Conservation (phyloP, 2,329 filamentous ascomycete genomes). For the Penicillium oxalicum region DNA sequence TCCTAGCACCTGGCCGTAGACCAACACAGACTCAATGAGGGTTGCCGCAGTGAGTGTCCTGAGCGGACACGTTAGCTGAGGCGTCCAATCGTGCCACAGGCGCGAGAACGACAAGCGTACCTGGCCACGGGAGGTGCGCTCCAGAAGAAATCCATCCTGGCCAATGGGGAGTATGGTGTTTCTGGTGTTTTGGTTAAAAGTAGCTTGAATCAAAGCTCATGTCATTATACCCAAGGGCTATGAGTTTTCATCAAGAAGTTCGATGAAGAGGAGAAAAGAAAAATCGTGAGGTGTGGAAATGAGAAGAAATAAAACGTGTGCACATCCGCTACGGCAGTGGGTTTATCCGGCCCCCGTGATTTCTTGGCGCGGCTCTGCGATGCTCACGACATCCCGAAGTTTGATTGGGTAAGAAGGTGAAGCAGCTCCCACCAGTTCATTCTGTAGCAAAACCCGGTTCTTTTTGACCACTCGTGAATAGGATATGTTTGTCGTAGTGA, state of each 20-base stretch:
- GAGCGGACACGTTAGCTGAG: slow-evolving; percentile 26
- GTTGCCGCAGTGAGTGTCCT: slow-evolving; percentile 64
- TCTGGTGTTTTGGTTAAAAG: slow-evolving; percentile 5
- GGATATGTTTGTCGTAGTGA: no score
- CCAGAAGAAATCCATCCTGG: slow-evolving; percentile 57
- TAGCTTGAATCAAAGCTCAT: background rate
- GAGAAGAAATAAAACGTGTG: slow-evolving; percentile 15
- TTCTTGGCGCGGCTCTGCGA: slow-evolving; percentile 9
- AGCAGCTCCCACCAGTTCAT: no score
- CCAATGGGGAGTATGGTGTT: slow-evolving; percentile 1
- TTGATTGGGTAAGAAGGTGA: no score
- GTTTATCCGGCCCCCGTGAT: slow-evolving; percentile 17
- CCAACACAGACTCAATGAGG: slow-evolving; percentile 56
- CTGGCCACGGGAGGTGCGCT: slow-evolving; percentile 60
- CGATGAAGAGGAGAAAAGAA: no score
- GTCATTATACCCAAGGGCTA: slow-evolving; percentile 10
- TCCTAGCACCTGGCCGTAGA: slow-evolving; percentile 54
- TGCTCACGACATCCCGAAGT: background rate
- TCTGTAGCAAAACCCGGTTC: no score
- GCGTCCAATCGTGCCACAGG: background rate
- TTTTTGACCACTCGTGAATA: no score
- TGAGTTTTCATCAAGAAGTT: background rate
- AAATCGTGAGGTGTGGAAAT: slow-evolving; percentile 5
- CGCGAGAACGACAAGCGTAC: slow-evolving; percentile 40
- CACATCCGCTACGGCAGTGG: slow-evolving; percentile 10